These are phyloP conservation scores for Pinguiococcus pyrenoidosus DNA, from an alignment of 108 stramenopile genomes.

Conservation along the genomic window DNA sequence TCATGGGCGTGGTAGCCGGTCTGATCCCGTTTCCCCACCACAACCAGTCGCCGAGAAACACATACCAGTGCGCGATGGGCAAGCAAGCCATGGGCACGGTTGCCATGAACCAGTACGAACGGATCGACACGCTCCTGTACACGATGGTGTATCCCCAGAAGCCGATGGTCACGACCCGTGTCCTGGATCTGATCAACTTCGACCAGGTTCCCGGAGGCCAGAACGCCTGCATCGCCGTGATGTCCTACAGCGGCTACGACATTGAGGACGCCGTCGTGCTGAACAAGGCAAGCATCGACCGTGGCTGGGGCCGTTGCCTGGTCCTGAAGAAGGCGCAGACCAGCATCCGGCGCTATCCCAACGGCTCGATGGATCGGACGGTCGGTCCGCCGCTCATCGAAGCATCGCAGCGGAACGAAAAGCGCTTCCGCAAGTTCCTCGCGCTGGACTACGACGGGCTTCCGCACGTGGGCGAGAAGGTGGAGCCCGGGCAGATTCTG, in stretches of 20 bases:
- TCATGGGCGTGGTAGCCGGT: conserved; percentile 91
- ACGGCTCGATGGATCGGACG: conserved; percentile 74
- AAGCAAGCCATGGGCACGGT: conserved; percentile 95
- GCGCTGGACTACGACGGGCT: conserved; percentile 85
- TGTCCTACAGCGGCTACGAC: conserved; percentile 98
- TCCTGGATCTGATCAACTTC: conserved; percentile 83
- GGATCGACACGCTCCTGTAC: conserved; percentile 90
- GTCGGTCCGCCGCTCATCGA: conserved; percentile 42
- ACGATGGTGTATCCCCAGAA: conserved; percentile 94
- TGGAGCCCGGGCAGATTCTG: conserved; percentile 67
- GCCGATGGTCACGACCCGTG: conserved; percentile 85
- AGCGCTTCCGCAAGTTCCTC: conserved; percentile 53
- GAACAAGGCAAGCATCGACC: conserved; percentile 90
- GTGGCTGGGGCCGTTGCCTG: conserved; percentile 92
- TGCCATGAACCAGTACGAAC: conserved; percentile 83
- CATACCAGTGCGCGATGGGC: conserved; percentile 81
- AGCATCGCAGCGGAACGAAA: neutral
- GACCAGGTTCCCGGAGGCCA: conserved; percentile 87
- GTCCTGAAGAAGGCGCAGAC: conserved; percentile 55
- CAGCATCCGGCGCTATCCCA: conserved; percentile 75
- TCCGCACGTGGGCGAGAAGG: conserved; percentile 57
- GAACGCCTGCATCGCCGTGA: conserved; percentile 92
- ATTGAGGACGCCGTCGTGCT: conserved; percentile 97
- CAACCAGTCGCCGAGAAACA: conserved; percentile 86
- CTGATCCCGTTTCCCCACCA: conserved; percentile 97